A percentile compares a stretch with the other conserved stretches of the same genome.
Conservation (phyloP, 1,284 basidiomycete genomes). For the Rhodotorula sp. region DNA sequence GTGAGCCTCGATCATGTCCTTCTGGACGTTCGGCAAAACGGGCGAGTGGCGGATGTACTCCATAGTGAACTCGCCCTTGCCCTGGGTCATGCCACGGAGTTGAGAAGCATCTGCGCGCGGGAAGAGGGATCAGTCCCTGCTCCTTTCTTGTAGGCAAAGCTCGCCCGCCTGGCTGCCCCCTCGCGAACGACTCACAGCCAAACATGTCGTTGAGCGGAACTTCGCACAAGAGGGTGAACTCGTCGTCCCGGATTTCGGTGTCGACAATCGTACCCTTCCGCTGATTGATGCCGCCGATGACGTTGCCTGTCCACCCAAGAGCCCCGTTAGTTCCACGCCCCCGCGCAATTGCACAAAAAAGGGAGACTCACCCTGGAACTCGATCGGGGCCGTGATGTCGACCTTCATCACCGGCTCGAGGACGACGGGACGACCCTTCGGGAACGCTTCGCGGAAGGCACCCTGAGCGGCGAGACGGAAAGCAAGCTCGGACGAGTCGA, state of each 20-base stretch:
- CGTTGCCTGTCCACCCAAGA: constrained; percentile 58
- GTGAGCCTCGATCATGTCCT: constrained; percentile 71
- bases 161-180: not conserved
- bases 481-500: constrained; percentile 95
- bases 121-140: not conserved
- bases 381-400: constrained; percentile 91
- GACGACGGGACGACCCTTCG: constrained; percentile 73
- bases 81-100: constrained; percentile 88
- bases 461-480: constrained; percentile 88
- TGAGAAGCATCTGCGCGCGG: constrained; percentile 60
- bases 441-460: constrained; percentile 90
- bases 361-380: constrained; percentile 79
- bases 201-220: constrained; percentile 99
- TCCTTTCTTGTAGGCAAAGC: no score
- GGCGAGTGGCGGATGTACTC: constrained; percentile 61
- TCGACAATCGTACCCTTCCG: constrained; percentile 93
- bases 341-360: not conserved
- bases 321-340: not conserved
- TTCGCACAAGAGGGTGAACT: constrained; percentile 89
- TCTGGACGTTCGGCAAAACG: constrained; percentile 85
- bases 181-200: constrained; percentile 58
- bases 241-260: constrained; percentile 94
- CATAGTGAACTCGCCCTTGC: constrained; percentile 65
- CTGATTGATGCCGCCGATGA: constrained; percentile 92
- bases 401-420: constrained; percentile 98